Percentiles rank a stretch among this genome's conserved stretches.
Conservation (phyloP, 2,329 filamentous ascomycete species). For the Cryoendolithus antarcticus region DNA sequence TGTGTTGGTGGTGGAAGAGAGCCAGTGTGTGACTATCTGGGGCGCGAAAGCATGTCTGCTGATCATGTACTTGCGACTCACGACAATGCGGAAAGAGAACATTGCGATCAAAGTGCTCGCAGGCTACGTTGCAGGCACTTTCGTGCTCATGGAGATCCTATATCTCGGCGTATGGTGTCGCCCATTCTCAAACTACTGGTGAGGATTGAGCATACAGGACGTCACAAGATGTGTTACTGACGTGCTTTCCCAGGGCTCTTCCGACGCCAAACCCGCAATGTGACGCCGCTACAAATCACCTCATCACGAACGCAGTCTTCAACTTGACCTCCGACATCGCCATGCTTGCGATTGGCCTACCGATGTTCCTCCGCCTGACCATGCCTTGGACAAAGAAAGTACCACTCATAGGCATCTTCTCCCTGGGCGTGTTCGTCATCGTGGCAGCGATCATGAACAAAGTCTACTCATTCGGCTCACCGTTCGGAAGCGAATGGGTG, state of each 20-base stretch:
- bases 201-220: conserved; percentile 4
- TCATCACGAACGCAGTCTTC: conserved; percentile 26
- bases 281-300: conserved; percentile 24
- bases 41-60: conserved; percentile 27
- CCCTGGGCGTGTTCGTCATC: conserved; percentile 44
- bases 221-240: too few relatives aligned
- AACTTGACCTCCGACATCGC: conserved; percentile 36
- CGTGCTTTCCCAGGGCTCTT: conserved; percentile 7
- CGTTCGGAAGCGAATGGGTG: conserved; percentile 44
- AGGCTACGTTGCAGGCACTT: conserved; percentile 24
- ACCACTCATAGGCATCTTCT: conserved; percentile 43
- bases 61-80: conserved; percentile 27
- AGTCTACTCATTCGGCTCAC: conserved; percentile 48
- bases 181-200: conserved; percentile 28
- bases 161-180: conserved; percentile 30
- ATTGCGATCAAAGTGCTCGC: conserved; percentile 22
- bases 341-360: conserved; percentile 33
- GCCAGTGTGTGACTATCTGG: conserved; percentile 26
- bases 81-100: conserved; percentile 24
- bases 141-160: conserved; percentile 27
- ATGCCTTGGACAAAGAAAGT: conserved; percentile 38
- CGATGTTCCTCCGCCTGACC: conserved; percentile 32
- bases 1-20: conserved; percentile 27
- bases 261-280: conserved; percentile 28
- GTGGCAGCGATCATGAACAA: conserved; percentile 49